phyloP scores from a whole-genome alignment of 2,329 filamentous ascomycete species.

The Penicillium verrucosum region DNA sequence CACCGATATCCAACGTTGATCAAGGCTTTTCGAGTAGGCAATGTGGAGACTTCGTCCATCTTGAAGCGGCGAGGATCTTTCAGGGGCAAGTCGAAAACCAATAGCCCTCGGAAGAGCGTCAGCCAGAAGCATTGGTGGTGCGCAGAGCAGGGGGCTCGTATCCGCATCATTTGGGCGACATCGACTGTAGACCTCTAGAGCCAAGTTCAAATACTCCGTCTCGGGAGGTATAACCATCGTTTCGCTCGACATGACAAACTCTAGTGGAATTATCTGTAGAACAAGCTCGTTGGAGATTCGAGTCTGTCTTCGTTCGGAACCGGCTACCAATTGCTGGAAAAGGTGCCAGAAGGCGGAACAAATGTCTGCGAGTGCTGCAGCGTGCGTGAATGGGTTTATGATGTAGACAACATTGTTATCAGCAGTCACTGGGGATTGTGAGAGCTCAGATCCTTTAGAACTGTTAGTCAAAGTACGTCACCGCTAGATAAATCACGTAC shows the following conservation, averaged over 20 bases:
- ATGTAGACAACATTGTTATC: slow-evolving; percentile 57
- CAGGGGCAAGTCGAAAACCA: slow-evolving; percentile 53
- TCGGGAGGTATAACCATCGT: slow-evolving; percentile 52
- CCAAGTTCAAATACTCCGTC: slow-evolving; percentile 49
- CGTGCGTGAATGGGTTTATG: slow-evolving; percentile 53
- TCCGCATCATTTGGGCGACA: slow-evolving; percentile 47
- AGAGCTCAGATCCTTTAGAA: slow-evolving; percentile 34
- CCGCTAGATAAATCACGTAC: slow-evolving; percentile 26
- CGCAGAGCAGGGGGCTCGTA: slow-evolving; percentile 43
- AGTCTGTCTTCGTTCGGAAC: slow-evolving; percentile 32
- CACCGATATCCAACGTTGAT: slow-evolving; percentile 57
- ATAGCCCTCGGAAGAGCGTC: slow-evolving; percentile 52
- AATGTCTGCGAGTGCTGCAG: slow-evolving; percentile 49
- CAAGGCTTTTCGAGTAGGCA: slow-evolving; percentile 55
- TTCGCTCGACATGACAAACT: slow-evolving; percentile 52
- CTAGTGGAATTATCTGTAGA: slow-evolving; percentile 57
- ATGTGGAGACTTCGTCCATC: slow-evolving; percentile 58
- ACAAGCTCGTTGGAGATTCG: slow-evolving; percentile 49
- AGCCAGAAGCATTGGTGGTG: slow-evolving; percentile 55
- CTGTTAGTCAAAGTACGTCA: slow-evolving; percentile 11
- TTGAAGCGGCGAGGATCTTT: slow-evolving; percentile 54
- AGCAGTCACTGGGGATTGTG: slow-evolving; percentile 30
- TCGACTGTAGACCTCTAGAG: slow-evolving; percentile 57
- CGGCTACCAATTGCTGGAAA: slow-evolving; percentile 52
- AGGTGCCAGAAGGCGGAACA: slow-evolving; percentile 57